Conservation (phyloP, 116 monocot genomes). For the Posidonia oceanica region DNA sequence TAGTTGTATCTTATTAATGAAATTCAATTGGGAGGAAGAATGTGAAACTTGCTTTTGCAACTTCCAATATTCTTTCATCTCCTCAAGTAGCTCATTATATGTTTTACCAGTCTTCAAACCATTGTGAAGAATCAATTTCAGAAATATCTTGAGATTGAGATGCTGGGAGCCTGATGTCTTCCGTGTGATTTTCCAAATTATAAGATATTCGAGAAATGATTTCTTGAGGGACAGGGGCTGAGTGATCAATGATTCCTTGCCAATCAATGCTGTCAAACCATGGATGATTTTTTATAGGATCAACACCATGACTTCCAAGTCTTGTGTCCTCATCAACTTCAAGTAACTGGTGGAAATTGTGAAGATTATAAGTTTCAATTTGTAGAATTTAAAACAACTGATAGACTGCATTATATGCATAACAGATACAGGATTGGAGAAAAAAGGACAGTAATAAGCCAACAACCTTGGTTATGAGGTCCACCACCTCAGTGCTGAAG, state of each 20-base stretch:
- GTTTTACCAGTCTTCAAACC: conserved; percentile 71
- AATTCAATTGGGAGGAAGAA: no score
- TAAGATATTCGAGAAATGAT: conserved; percentile 45
- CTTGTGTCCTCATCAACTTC: conserved; percentile 59
- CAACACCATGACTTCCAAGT: conserved; percentile 49
- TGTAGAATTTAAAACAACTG: neutral
- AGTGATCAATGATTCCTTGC: conserved; percentile 44
- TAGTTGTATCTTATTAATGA: no score
- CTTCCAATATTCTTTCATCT: no score
- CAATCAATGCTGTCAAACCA: conserved; percentile 77
- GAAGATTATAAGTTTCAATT: neutral
- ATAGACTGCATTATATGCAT: neutral
- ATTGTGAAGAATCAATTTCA: conserved; percentile 40
- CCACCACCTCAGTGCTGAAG: conserved; percentile 61
- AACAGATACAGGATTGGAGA: neutral
- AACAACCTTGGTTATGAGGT: conserved; percentile 79
- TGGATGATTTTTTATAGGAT: conserved; percentile 50
- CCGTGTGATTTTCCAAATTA: conserved; percentile 35
- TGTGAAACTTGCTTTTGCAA: no score
- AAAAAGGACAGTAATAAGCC: neutral
- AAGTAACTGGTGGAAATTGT: conserved; percentile 37
- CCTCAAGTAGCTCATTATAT: no score
- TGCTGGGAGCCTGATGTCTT: conserved; percentile 13
- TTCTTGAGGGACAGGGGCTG: conserved; percentile 54
- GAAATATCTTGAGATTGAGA: conserved; percentile 28